phyloP scores from a whole-genome alignment of 108 stramenopile genomes.

The Fistulifera solaris region DNA sequence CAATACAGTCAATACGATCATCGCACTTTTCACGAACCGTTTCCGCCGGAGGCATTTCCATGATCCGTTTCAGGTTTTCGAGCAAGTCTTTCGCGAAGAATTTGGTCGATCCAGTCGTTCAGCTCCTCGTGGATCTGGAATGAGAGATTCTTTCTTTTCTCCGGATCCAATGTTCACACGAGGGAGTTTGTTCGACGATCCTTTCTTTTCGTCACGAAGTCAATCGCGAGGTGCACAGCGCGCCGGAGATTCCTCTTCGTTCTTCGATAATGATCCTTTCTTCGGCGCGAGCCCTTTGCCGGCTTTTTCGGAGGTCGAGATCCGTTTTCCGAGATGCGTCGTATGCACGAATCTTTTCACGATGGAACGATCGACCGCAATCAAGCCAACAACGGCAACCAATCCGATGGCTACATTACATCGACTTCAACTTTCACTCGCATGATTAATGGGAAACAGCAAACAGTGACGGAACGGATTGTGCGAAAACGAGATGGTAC shows the following conservation, averaged over 20 bases:
- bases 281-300: conserved; percentile 14
- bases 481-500: conserved; percentile 65
- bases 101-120: conserved; percentile 30
- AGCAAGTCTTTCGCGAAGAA: conserved; percentile 37
- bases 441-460: conserved; percentile 66
- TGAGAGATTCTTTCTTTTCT: conserved; percentile 44
- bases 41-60: conserved; percentile 23
- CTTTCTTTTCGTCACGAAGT: conserved; percentile 11
- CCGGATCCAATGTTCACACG: conserved; percentile 3
- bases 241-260: background rate
- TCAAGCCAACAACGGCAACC: conserved; percentile 16
- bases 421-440: conserved; percentile 42
- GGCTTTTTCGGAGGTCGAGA: conserved; percentile 3
- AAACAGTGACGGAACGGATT: conserved; percentile 66
- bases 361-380: conserved; percentile 12
- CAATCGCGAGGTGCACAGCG: background rate
- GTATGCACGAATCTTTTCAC: background rate
- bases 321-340: conserved; percentile 6
- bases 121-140: conserved; percentile 17
- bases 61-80: conserved; percentile 51
- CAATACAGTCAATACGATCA: background rate
- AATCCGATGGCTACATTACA: conserved; percentile 15
- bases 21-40: background rate
- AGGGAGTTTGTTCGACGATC: conserved; percentile 11
- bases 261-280: conserved; percentile 15